Conservation (phyloP, 148 eudicot species). For the Euryodendron excelsum region DNA sequence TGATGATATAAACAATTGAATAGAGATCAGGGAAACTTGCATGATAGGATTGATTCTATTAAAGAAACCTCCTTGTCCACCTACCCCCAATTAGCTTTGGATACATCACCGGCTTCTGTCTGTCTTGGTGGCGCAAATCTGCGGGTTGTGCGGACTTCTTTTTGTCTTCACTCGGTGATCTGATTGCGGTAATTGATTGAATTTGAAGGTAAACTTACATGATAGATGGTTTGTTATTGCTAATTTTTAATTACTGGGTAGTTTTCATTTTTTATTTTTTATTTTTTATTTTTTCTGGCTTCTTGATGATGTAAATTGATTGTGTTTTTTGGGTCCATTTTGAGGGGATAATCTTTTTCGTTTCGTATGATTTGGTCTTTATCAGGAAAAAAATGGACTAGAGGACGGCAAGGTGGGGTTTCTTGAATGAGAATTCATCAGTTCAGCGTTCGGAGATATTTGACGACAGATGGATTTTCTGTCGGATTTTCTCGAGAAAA, state of each 20-base stretch:
- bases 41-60: background rate
- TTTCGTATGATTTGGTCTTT: background rate
- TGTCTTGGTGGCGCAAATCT: background rate
- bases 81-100: background rate
- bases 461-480: slow-evolving; percentile 16
- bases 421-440: slow-evolving; percentile 15
- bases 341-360: background rate
- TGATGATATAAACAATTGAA: background rate
- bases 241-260: no score
- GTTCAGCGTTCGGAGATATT: slow-evolving; percentile 7
- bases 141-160: background rate
- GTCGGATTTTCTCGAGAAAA: slow-evolving; percentile 17
- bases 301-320: background rate
- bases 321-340: background rate
- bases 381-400: background rate
- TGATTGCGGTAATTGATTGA: background rate
- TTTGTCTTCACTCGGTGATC: slow-evolving; percentile 14
- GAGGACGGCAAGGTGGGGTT: slow-evolving; percentile 6
- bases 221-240: background rate
- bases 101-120: background rate
- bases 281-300: background rate
- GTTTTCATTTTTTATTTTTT: background rate
- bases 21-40: background rate
- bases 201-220: background rate
- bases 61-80: background rate